These are phyloP conservation scores for Podospora sp. DNA, from an alignment of 495 filamentous ascomycete species.

Conservation along the genomic window DNA sequence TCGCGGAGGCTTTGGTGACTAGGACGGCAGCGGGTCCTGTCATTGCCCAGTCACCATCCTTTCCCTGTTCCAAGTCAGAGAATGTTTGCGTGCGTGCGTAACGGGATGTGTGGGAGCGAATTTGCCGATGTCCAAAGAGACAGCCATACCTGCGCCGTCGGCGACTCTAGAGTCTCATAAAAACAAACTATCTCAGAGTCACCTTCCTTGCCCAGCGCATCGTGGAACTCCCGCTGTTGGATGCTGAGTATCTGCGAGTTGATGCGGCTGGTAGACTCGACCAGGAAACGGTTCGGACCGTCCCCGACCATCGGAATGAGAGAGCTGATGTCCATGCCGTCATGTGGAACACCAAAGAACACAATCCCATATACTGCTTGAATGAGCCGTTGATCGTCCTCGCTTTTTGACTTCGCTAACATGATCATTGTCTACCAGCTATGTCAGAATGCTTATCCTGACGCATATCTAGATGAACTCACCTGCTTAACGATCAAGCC, in stretches of 20 bases:
- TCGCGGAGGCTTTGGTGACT: no score
- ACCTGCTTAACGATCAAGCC: slow-evolving; percentile 25
- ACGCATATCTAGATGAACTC: neutral
- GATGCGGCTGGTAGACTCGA: neutral
- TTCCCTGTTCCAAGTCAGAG: no score
- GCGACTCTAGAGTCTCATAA: neutral
- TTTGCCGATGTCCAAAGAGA: no score
- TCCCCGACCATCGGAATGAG: no score
- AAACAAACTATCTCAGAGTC: neutral
- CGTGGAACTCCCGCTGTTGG: neutral
- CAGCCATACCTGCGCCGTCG: neutral
- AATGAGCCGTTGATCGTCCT: neutral
- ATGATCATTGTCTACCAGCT: no score
- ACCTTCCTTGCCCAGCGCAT: neutral
- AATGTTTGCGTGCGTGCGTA: no score
- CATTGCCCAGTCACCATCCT: neutral
- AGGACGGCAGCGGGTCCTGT: slow-evolving; percentile 9
- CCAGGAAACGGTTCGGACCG: neutral
- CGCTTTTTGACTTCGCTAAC: neutral
- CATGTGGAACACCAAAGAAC: neutral
- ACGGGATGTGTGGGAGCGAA: no score
- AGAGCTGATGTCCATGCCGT: no score
- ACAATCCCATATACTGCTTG: slow-evolving; percentile 9
- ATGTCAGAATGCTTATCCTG: neutral
- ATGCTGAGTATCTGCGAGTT: neutral